Evolutionary conservation across 257 asterid species (phyloP), one percentile per base, ranked within the genome.

Genomic region (Gentiana dahurica): DNA sequence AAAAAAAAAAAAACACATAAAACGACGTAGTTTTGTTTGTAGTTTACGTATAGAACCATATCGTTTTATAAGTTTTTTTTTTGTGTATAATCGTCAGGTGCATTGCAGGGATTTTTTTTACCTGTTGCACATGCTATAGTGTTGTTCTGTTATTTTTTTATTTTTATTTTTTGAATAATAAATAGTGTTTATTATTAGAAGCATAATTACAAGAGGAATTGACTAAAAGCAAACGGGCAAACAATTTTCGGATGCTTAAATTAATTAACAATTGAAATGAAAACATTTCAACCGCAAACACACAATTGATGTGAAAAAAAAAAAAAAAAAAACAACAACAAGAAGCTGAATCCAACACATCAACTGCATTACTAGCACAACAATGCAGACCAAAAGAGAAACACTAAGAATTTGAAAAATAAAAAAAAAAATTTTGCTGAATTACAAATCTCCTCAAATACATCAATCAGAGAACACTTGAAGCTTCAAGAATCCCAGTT

Each of bases 211-310:
- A 37, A 36, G 12, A 37, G 39, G n/a, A 12, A 3, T 9, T 10
- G 24, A 53, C 9, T 32, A 32, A 24, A 51, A 53, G 35, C 6
- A 34, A 24, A 34, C 34, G 7, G 36, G 11, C 24, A 34, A 4
- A 34, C 36, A 6, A 12, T 1, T 4, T 6, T 3, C 4, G 13
- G 60, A 0, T 7, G 4, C 7, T 6, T 3, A 2, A 11, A 38
- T 12, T 4, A 1, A 34, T 34, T 8, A 35, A 5, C 12, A 36
- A 24, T 24, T 4, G 37, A 36, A 8, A 34, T 13, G 48, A 8
- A 3, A 4, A 12, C 41, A 57, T 53, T 65, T 34, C 55, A 59
- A 66, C 58, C 49, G 71, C 66, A 54, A 54, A 67, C 6, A 67
- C 51, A 47, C 54, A 45, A 55, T 54, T 24, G 24, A 24, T 24